Percentiles rank a stretch among this genome's conserved stretches.
phyloP scores from a whole-genome alignment of 176 grass and related monocot genomes.

The Alloteropsis semialata region DNA sequence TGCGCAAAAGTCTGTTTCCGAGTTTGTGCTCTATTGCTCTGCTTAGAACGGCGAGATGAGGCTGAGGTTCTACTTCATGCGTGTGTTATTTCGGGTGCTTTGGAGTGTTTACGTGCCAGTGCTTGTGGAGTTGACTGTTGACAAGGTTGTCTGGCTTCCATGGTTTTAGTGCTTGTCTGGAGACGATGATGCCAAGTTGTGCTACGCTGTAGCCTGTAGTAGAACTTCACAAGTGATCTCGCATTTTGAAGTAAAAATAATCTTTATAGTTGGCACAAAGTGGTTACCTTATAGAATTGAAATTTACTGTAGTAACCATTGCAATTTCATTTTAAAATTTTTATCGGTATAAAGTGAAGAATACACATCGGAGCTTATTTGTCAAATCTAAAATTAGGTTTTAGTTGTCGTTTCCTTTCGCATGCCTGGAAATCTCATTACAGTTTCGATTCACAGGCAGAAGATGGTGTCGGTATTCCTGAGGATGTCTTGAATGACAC shows the following conservation, averaged over 20 bases:
- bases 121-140: neutral
- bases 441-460: conserved; percentile 56
- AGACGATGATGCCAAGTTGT: neutral
- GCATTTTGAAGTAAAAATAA: neutral
- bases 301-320: neutral
- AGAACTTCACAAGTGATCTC: neutral
- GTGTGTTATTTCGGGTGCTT: neutral
- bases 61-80: neutral
- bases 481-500: conserved; percentile 76
- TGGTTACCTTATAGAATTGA: neutral
- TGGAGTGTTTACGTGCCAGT: neutral
- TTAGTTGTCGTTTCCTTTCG: neutral
- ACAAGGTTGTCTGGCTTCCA: neutral
- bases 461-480: conserved; percentile 87
- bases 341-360: neutral
- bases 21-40: neutral
- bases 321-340: neutral
- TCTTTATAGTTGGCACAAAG: neutral
- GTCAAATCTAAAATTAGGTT: neutral
- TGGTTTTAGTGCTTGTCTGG: neutral
- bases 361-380: conserved; percentile 7
- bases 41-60: neutral
- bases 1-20: neutral
- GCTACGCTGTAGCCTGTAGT: neutral
- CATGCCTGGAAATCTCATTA: conserved; percentile 22